These are phyloP conservation scores for Chlorella variabilis DNA, from an alignment of 163 green algal genomes.

Conservation along the genomic window DNA sequence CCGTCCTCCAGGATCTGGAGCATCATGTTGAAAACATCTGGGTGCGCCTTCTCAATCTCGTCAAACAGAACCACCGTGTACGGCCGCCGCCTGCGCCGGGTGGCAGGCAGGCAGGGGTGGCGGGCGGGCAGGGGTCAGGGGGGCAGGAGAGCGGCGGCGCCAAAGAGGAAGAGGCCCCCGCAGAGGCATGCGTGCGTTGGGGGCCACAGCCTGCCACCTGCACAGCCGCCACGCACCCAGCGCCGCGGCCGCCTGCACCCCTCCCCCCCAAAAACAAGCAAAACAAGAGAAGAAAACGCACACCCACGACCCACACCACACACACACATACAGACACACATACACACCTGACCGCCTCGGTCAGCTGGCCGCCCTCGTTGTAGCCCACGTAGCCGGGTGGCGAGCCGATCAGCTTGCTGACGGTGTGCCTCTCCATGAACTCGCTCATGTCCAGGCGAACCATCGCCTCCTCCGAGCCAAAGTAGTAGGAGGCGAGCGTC, in stretches of 20 bases:
- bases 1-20: slow-evolving; percentile 83
- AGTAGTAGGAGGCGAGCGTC: slow-evolving; percentile 98
- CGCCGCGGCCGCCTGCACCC: too few relatives aligned
- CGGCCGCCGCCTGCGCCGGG: slow-evolving; percentile 78
- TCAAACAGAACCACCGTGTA: slow-evolving; percentile 99
- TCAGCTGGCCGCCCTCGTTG: slow-evolving; percentile 98
- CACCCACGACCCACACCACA: too few relatives aligned
- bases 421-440: slow-evolving; percentile 99
- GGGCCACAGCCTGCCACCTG: too few relatives aligned
- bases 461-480: slow-evolving; percentile 94
- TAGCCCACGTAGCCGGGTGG: slow-evolving; percentile 98
- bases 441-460: slow-evolving; percentile 99
- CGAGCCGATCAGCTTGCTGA: slow-evolving; percentile 98
- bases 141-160: too few relatives aligned
- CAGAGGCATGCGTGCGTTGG: too few relatives aligned
- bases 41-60: slow-evolving; percentile 99
- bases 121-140: too few relatives aligned
- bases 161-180: too few relatives aligned
- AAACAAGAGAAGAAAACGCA: too few relatives aligned
- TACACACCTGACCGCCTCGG: slow-evolving; percentile 94
- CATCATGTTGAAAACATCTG: slow-evolving; percentile 99
- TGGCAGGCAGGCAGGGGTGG: too few relatives aligned
- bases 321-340: too few relatives aligned
- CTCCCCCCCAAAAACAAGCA: too few relatives aligned
- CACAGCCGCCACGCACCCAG: too few relatives aligned